phyloP scores from a whole-genome alignment of 2,329 filamentous ascomycete species.

The Dryadomyces sulphureus region DNA sequence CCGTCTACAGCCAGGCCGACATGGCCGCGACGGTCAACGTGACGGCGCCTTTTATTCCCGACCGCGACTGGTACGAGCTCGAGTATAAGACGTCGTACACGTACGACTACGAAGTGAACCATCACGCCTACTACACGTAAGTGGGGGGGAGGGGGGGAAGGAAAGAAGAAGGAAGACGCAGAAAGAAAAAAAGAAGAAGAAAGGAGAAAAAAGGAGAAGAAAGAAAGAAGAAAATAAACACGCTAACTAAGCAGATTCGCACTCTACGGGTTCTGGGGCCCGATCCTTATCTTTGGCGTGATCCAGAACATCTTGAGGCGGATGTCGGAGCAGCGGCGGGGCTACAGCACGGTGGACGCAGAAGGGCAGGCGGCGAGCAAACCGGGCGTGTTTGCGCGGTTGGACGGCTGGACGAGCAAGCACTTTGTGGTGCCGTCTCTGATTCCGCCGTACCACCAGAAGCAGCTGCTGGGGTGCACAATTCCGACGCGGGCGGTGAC shows the following conservation, averaged over 20 bases:
- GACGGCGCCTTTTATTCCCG: conserved; percentile 5
- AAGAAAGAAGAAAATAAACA: too few relatives aligned
- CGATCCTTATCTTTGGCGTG: conserved; percentile 8
- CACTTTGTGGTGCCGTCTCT: conserved; percentile 7
- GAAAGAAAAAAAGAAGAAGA: too few relatives aligned
- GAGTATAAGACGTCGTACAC: not conserved
- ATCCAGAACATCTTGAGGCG: conserved; percentile 4
- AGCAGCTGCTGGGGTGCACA: conserved; percentile 10
- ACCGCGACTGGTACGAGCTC: not conserved
- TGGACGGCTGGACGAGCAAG: conserved; percentile 5
- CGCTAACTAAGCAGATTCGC: conserved; percentile 6
- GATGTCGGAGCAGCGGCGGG: conserved; percentile 3
- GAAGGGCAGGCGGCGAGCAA: not conserved
- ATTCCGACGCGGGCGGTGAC: conserved; percentile 11
- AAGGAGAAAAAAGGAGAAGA: too few relatives aligned
- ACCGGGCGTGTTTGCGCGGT: not conserved
- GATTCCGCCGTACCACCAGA: conserved; percentile 8
- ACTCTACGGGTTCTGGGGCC: conserved; percentile 9
- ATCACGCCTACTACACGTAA: conserved; percentile 6
- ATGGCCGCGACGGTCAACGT: not conserved
- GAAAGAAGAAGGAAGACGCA: too few relatives aligned
- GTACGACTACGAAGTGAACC: not conserved
- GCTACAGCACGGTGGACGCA: conserved; percentile 5
- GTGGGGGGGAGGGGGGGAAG: too few relatives aligned
- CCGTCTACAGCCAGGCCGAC: not conserved